Base-by-base conservation (phyloP, 2,329 filamentous ascomycete genomes). In the Triangularia setosa region DNA sequence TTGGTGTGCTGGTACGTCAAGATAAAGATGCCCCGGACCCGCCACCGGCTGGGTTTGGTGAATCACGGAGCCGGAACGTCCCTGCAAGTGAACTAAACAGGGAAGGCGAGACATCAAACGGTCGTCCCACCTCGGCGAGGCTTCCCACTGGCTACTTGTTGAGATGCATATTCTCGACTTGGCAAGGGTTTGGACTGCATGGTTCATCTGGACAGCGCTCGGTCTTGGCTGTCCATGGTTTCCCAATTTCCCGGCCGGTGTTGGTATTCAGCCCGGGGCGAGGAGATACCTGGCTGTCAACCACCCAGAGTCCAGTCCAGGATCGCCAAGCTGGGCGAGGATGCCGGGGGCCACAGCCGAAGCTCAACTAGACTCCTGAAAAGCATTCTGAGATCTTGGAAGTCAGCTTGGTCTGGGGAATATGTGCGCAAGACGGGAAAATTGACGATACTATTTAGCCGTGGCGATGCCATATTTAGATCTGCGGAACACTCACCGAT, bases 81-180 rank as follows among this genome's bases (percentile, higher is more conserved):
- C 27, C 58, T 64, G 64, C 40, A 60, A 53, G 61, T 61, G 30
- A 60, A 48, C 62, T 25, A 59, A 65, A 64, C 24, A 52, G 68
- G 67, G 40, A 63, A 56, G 61, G 58, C 48, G 56, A 33, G 56
- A 16, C 54, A 28, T 60, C 60, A 63, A 67, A 63, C 59, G 60
- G 62, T 44, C 33, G 56, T 48, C 57, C 64, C 65, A 64, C 61
- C 55, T 68, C 66, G 68, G 68, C 61, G 65, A 54, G 48, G 66
- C 65, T 67, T 67, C 68, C 67, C 66, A 70, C 57, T 68, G 69
- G 69, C 58, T 68, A 61, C 60, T 63, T 12, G 40, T 18, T 60
- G 55, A 62, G 33, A 60, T 62, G 64, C 65, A 64, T 69, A 40
- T 66, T 62, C 40, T 48, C 52, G 62, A 66, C 63, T 61, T 68